Evolutionary conservation across 2,329 filamentous ascomycete species (phyloP), one percentile per base, ranked within the genome.

Genomic region (Cadophora sp.): DNA sequence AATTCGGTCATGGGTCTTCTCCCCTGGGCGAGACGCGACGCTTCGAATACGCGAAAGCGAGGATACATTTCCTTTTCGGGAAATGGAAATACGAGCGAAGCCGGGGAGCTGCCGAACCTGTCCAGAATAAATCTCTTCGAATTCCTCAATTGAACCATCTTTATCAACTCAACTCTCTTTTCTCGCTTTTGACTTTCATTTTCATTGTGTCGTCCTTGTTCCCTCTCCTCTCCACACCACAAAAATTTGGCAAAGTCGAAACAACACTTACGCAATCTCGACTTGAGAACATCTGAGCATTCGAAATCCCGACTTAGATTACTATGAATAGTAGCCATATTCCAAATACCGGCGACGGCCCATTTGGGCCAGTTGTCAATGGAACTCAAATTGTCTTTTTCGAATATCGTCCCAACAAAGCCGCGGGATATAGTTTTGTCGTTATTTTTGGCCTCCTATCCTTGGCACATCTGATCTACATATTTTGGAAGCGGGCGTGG

Each of bases 401-500:
- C 26, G 48, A 43, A 16, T 62, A 62, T 31, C 43, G 27, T 19
- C 59, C 59, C 29, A 48, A 43, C 43, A 29, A 48, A n/a, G 40
- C 59, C 1, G 59, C 59, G 19, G 59, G 40, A 2, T 62, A 62
- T 12, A 62, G 43, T 16, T 62, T 62, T 9, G 46, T 46, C 24
- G 59, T 24, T 11, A 24, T 62, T 11, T 62, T 62, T 26, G 59
- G 40, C 14, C 24, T 27, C 3, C 26, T 62, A 1, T 50, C 43
- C 4, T 3, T 62, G 11, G 59, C 24, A 24, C 59, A 62, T 14
- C 22, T 62, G 24, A 50, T 62, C 27, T 51, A 50, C 22, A 62
- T 62, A 12, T 62, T 62, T 26, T 48, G 40, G 26, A 26, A n/a
- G 37, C 37, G 59, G 4, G 43, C 59, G 3, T 62, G 59, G 59